phyloP scores from a whole-genome alignment of 371 early-diverging fungal genomes.

The Zychaea mexicana region DNA sequence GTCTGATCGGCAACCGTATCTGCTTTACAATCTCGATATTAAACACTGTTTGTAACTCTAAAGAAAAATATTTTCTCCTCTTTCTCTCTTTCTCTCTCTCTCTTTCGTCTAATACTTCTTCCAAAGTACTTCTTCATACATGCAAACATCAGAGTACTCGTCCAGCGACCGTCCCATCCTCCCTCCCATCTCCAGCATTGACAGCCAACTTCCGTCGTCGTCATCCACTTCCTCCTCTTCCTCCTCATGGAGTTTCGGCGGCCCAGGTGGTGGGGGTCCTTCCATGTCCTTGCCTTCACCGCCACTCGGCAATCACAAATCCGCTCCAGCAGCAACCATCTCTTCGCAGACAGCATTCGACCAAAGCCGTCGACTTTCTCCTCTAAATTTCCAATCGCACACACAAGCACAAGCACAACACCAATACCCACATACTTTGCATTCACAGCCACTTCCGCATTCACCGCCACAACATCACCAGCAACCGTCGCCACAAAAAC shows the following conservation, averaged over 20 bases:
- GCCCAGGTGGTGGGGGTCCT: no score
- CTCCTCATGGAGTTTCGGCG: slow-evolving; percentile 5
- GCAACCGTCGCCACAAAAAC: slow-evolving; percentile 6
- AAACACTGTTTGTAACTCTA: slow-evolving; percentile 6
- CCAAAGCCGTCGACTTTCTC: neutral
- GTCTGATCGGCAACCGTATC: slow-evolving; percentile 11
- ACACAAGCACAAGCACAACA: no score
- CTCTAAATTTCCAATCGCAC: no score
- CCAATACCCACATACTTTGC: no score
- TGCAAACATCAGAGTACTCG: slow-evolving; percentile 1
- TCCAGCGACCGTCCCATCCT: slow-evolving; percentile 11
- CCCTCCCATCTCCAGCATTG: slow-evolving; percentile 17
- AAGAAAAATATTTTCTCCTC: slow-evolving; percentile 6
- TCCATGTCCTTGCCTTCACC: slow-evolving; percentile 14
- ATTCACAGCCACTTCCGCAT: slow-evolving; percentile 16
- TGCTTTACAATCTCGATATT: slow-evolving; percentile 12
- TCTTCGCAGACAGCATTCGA: neutral
- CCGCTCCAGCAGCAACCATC: neutral
- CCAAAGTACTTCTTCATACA: neutral
- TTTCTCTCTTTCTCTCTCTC: slow-evolving; percentile 4
- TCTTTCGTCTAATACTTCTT: neutral
- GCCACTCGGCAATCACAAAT: slow-evolving; percentile 7
- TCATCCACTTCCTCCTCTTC: no score
- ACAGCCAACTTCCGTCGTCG: slow-evolving; percentile 7
- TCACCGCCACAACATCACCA: slow-evolving; percentile 12